A percentile compares a stretch with the other conserved stretches of the same genome.
Conservation (phyloP, 371 early-diverging fungal genomes). For the Dichotomocladium elegans region DNA sequence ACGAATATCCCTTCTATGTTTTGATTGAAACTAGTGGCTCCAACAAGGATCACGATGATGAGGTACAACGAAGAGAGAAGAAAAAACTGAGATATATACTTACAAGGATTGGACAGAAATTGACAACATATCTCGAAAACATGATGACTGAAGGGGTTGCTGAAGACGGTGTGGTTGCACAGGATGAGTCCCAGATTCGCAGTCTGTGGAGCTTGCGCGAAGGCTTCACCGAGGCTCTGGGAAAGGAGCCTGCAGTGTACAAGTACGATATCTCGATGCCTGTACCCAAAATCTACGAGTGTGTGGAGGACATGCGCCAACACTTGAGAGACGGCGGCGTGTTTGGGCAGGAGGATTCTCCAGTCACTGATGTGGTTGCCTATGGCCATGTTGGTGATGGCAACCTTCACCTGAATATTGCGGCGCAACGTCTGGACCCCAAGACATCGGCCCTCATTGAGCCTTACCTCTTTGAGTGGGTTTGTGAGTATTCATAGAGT, state of each 20-base stretch:
- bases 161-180: conserved; percentile 89
- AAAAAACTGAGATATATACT: background rate
- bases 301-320: conserved; percentile 76
- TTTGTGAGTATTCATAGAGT: conserved; percentile 38
- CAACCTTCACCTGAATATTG: conserved; percentile 93
- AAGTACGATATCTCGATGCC: conserved; percentile 94
- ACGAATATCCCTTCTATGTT: conserved; percentile 82
- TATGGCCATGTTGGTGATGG: conserved; percentile 92
- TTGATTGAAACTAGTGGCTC: conserved; percentile 93
- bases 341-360: conserved; percentile 46
- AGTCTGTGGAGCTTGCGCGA: conserved; percentile 91
- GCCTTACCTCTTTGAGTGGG: conserved; percentile 93
- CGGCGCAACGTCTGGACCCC: conserved; percentile 56
- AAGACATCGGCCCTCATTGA: conserved; percentile 73
- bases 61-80: conserved; percentile 22
- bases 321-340: conserved; percentile 58
- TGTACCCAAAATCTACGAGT: conserved; percentile 77
- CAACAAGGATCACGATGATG: conserved; percentile 89
- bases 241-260: conserved; percentile 80
- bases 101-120: conserved; percentile 45
- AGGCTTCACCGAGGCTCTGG: conserved; percentile 87
- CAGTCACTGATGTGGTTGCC: conserved; percentile 75
- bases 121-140: conserved; percentile 61
- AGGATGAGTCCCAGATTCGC: conserved; percentile 70
- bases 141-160: conserved; percentile 68